These are phyloP conservation scores for Paxillus rubicundulus DNA, from an alignment of 768 basidiomycete species.

Conservation along the genomic window DNA sequence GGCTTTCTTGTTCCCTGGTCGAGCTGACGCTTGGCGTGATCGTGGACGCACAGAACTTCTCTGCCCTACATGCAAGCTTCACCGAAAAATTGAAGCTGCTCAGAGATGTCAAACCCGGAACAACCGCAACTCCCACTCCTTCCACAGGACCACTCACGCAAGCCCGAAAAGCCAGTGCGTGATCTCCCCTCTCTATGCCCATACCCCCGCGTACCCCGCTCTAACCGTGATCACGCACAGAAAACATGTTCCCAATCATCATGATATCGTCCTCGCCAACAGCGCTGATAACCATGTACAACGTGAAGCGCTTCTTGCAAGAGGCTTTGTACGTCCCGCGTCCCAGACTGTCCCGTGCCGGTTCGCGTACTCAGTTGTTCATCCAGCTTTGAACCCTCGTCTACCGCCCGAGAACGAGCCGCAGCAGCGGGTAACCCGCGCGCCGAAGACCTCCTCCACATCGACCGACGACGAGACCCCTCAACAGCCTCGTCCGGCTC, in stretches of 20 bases:
- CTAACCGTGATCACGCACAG: constrained; percentile 31
- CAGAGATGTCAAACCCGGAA: constrained; percentile 61
- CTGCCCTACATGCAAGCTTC: constrained; percentile 60
- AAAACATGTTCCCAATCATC: constrained; percentile 87
- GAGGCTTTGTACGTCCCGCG: constrained; percentile 63
- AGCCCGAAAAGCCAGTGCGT: constrained; percentile 70
- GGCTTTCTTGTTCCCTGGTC: no score
- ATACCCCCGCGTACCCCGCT: not conserved
- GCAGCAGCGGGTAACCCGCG: constrained; percentile 67
- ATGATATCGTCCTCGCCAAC: constrained; percentile 95
- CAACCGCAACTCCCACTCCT: constrained; percentile 37
- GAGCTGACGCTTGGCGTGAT: not conserved
- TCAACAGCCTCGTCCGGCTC: constrained; percentile 23
- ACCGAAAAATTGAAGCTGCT: constrained; percentile 77
- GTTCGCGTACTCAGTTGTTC: not conserved
- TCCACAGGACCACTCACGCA: constrained; percentile 40
- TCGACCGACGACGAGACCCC: constrained; percentile 77
- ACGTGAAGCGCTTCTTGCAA: constrained; percentile 91
- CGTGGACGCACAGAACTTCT: constrained; percentile 67
- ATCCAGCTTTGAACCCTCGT: constrained; percentile 68
- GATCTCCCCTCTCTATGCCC: not conserved
- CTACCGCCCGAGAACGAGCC: constrained; percentile 68
- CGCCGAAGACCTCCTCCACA: constrained; percentile 82
- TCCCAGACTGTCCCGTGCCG: not conserved
- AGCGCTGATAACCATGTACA: constrained; percentile 95